Conservation (phyloP, 495 filamentous ascomycete genomes). For the Aspergillus mulundensis region DNA sequence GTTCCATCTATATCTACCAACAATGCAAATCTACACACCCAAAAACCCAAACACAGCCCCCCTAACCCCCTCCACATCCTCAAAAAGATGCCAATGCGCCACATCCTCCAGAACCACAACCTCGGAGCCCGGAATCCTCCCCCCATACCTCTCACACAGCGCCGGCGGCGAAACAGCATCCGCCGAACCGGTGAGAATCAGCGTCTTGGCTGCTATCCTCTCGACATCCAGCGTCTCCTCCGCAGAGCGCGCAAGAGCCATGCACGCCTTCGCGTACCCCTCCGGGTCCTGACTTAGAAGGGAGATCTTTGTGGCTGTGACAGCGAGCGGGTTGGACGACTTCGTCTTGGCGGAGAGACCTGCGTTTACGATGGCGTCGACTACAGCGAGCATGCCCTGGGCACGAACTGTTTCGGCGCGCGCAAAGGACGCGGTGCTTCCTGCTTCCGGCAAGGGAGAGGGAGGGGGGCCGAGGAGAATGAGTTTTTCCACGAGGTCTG, state of each 20-base stretch:
- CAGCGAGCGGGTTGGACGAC: not conserved
- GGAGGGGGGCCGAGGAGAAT: not conserved
- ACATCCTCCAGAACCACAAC: not conserved
- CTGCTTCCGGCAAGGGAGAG: not conserved
- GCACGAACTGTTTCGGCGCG: conserved; percentile 3
- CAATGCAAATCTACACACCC: not conserved
- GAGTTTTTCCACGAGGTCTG: not conserved
- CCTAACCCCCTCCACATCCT: not conserved
- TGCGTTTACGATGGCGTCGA: not conserved
- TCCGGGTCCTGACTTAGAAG: not conserved
- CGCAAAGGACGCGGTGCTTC: not conserved
- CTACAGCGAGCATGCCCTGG: not conserved
- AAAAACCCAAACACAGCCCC: not conserved
- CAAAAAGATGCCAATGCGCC: conserved; percentile 5
- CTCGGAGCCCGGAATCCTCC: not conserved
- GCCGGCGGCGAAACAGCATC: not conserved
- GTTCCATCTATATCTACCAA: too few relatives aligned
- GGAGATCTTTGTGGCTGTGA: not conserved
- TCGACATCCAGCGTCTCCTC: conserved; percentile 1
- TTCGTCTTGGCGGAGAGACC: not conserved
- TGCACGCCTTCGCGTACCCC: conserved; percentile 4
- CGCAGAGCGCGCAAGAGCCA: not conserved
- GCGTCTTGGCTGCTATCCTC: not conserved
- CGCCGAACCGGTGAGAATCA: not conserved
- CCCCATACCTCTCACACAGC: not conserved